A percentile compares a stretch with the other conserved stretches of the same genome.
phyloP scores from a whole-genome alignment of 805 yeast species.

The Ogataea paradorogensis region DNA sequence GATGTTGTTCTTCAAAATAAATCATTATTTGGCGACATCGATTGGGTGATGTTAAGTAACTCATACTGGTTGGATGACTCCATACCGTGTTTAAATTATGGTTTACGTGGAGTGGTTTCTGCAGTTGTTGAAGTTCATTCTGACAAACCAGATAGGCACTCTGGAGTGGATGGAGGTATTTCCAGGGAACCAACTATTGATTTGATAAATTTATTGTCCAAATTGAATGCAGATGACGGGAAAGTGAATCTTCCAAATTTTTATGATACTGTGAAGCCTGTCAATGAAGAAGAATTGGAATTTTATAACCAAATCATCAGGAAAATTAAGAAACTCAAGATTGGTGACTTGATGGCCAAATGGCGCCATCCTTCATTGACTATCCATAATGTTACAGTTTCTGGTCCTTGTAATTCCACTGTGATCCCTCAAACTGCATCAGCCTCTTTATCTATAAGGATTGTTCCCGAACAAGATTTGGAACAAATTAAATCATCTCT shows the following conservation, averaged over 20 bases:
- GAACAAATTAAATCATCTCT: constrained; percentile 52
- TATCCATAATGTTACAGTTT: constrained; percentile 75
- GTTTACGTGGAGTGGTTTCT: constrained; percentile 87
- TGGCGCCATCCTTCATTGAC: constrained; percentile 93
- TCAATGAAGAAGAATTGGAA: constrained; percentile 54
- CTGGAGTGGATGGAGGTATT: constrained; percentile 96
- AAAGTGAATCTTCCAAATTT: constrained; percentile 64
- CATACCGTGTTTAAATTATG: constrained; percentile 90
- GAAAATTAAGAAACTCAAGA: constrained; percentile 28
- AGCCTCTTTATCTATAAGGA: constrained; percentile 75
- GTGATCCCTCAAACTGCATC: constrained; percentile 82
- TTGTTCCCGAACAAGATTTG: constrained; percentile 85
- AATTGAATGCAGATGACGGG: constrained; percentile 56
- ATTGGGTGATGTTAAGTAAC: constrained; percentile 87
- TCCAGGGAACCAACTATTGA: constrained; percentile 88
- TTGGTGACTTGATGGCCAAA: constrained; percentile 62
- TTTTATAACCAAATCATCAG: constrained; percentile 61
- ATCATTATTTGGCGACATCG: constrained; percentile 64
- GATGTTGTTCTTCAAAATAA: constrained; percentile 54
- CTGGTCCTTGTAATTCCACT: constrained; percentile 88
- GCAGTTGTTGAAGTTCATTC: constrained; percentile 68
- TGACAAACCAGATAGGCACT: constrained; percentile 84
- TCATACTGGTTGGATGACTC: constrained; percentile 91
- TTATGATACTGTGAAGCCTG: constrained; percentile 60
- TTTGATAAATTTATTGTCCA: constrained; percentile 66